These are phyloP conservation scores for Neonectria coccinea DNA, from an alignment of 2,329 filamentous ascomycete genomes.

Conservation along the genomic window DNA sequence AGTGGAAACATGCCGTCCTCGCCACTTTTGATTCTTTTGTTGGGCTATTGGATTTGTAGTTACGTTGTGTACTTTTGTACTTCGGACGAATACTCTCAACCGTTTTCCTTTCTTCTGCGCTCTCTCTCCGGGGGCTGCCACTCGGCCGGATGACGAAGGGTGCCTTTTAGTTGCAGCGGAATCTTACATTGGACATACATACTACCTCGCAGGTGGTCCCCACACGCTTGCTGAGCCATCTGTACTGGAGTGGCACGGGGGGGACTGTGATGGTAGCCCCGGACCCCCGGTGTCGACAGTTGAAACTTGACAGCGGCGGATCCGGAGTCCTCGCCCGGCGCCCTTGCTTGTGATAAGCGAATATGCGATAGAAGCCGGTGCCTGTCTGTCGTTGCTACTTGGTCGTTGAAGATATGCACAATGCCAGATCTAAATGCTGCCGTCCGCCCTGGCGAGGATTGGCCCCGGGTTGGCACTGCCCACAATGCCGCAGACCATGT, in stretches of 20 bases:
- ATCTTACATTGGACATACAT: slow-evolving; percentile 46
- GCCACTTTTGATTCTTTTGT: neutral
- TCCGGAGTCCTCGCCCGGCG: slow-evolving; percentile 15
- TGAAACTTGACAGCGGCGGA: slow-evolving; percentile 18
- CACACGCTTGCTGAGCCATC: slow-evolving; percentile 32
- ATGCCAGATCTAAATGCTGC: slow-evolving; percentile 29
- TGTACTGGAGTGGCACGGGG: slow-evolving; percentile 34
- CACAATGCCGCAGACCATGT: slow-evolving; percentile 17
- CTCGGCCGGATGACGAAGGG: slow-evolving; percentile 32
- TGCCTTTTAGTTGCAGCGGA: slow-evolving; percentile 40
- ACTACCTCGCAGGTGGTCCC: slow-evolving; percentile 33
- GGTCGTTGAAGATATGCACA: slow-evolving; percentile 29
- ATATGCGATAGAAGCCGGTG: slow-evolving; percentile 31
- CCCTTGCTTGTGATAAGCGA: slow-evolving; percentile 35
- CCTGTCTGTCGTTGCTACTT: slow-evolving; percentile 11
- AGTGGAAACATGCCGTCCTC: neutral
- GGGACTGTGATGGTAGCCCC: slow-evolving; percentile 32
- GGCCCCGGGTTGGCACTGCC: slow-evolving; percentile 21
- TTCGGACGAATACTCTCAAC: neutral
- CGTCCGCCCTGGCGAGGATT: slow-evolving; percentile 10
- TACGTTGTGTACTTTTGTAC: slow-evolving; percentile 3
- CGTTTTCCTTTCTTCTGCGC: slow-evolving; percentile 26
- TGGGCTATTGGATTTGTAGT: slow-evolving; percentile 2
- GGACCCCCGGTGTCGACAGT: slow-evolving; percentile 25
- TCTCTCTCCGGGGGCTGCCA: slow-evolving; percentile 26